Evolutionary conservation across 805 yeast genomes (phyloP), one percentile per base, ranked within the genome.

Genomic region (Lipomyces starkeyi): DNA sequence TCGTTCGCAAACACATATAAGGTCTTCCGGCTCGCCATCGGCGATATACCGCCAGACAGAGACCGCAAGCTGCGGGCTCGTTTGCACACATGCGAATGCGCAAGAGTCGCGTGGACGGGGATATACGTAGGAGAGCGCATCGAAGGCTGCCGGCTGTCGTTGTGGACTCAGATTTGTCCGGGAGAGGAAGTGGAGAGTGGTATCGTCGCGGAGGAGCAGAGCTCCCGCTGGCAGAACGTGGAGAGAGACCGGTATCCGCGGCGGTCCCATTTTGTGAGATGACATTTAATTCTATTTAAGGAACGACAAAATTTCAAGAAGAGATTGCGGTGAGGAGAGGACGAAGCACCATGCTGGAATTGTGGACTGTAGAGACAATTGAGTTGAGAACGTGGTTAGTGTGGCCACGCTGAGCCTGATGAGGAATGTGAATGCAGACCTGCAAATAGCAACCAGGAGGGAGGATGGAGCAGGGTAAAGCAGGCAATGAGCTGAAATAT

Each of bases 121-220:
- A 34, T 49, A 22, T 22, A 68, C 59, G n/a, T 63, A 57, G 4
- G 70, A 64, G 37, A 68, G 60, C 40, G 63, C 49, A 47, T 68
- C 71, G 59, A 68, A 68, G 8, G 67, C 63, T 14, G 71, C 71
- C 25, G 71, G 71, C 27, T 68, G 61, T n/a, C 71, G 67, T 7
- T 53, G 67, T 17, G 71, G 69, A 3, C 49, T 34, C 13, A 68
- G 65, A n/a, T 69, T 61, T 6, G 62, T 49, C 20, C 70, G 65
- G 7, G 69, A 58, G 52, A 68, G 69, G 62, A 68, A 68, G 37
- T 68, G 70, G 37, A 68, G 53, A 27, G 67, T 66, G 32, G 62
- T 25, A 35, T 66, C 69, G 53, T 68, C 71, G 37, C 71, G 70
- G 11, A 68, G 66, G 1, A 68, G 69, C 14, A 68, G 43, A 3